These are phyloP conservation scores for Phyllosticta citrichinensis DNA, from an alignment of 2,329 filamentous ascomycete genomes.

Conservation along the genomic window DNA sequence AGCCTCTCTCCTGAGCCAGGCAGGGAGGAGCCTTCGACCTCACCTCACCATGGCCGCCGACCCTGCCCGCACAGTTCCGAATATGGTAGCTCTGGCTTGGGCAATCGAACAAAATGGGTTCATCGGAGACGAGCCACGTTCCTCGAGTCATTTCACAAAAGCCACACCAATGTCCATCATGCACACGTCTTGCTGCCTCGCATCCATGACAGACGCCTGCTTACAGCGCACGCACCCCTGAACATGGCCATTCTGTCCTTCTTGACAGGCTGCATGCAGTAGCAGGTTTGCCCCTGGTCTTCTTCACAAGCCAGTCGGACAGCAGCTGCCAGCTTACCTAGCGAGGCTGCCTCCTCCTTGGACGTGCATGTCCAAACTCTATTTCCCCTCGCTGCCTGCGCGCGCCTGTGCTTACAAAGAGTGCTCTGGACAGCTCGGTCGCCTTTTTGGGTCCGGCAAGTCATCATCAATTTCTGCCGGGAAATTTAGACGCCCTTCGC, in stretches of 20 bases:
- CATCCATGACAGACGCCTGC: neutral
- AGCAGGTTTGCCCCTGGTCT: neutral
- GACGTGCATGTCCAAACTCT: neutral
- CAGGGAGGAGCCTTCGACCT: neutral
- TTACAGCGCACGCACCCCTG: neutral
- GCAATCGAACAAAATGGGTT: neutral
- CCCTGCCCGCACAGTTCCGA: neutral
- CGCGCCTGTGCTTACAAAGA: neutral
- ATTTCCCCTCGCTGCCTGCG: neutral
- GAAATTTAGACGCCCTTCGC: neutral
- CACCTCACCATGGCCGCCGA: neutral
- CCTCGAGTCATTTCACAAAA: neutral
- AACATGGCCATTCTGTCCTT: neutral
- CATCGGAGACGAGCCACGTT: neutral
- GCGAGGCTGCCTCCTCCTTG: neutral
- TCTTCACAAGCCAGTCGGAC: neutral
- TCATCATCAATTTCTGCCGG: neutral
- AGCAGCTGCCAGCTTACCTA: neutral
- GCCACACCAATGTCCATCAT: neutral
- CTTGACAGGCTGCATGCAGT: neutral
- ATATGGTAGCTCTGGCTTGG: neutral
- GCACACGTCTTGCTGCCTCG: neutral
- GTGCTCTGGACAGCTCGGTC: neutral
- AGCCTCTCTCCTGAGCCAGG: neutral
- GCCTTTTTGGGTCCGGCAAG: neutral